Evolutionary conservation across 2,329 filamentous ascomycete genomes (phyloP).

Genomic region (Ophiosphaerella herpotricha): DNA sequence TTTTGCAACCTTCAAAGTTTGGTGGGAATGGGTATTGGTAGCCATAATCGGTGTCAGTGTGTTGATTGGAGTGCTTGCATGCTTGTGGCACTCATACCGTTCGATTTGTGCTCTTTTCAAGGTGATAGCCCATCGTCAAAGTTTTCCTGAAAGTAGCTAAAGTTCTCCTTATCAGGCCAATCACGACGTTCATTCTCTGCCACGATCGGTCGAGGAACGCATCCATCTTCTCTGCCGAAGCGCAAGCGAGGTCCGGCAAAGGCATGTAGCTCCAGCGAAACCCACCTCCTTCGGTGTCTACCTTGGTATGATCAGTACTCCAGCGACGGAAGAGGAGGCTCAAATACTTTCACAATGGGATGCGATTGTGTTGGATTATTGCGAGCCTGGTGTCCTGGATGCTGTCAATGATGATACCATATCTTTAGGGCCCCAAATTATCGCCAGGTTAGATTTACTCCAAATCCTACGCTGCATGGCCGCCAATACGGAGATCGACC

Average conservation of each 20-base stretch:
- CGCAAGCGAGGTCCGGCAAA: constrained; percentile 23
- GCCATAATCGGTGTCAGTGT: constrained; percentile 38
- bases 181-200: constrained; percentile 19
- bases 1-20: constrained; percentile 22
- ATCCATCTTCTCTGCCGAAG: constrained; percentile 31
- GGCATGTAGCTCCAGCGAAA: constrained; percentile 27
- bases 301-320: constrained; percentile 33
- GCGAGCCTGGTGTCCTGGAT: constrained; percentile 36
- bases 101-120: constrained; percentile 22
- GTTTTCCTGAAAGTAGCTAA: not conserved
- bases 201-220: constrained; percentile 36
- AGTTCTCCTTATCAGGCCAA: constrained; percentile 18
- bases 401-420: constrained; percentile 29
- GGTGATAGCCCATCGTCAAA: constrained; percentile 17
- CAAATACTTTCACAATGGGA: constrained; percentile 40
- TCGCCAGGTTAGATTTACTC: constrained; percentile 37
- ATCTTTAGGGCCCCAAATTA: constrained; percentile 36
- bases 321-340: constrained; percentile 30
- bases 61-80: constrained; percentile 29
- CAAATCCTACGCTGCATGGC: constrained; percentile 27
- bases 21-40: constrained; percentile 43
- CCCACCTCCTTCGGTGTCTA: constrained; percentile 44
- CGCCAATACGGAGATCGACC: constrained; percentile 29
- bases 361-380: constrained; percentile 37
- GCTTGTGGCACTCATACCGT: constrained; percentile 32